These are phyloP conservation scores for Huntiella moniliformis DNA, from an alignment of 2,329 filamentous ascomycete genomes.

Conservation along the genomic window DNA sequence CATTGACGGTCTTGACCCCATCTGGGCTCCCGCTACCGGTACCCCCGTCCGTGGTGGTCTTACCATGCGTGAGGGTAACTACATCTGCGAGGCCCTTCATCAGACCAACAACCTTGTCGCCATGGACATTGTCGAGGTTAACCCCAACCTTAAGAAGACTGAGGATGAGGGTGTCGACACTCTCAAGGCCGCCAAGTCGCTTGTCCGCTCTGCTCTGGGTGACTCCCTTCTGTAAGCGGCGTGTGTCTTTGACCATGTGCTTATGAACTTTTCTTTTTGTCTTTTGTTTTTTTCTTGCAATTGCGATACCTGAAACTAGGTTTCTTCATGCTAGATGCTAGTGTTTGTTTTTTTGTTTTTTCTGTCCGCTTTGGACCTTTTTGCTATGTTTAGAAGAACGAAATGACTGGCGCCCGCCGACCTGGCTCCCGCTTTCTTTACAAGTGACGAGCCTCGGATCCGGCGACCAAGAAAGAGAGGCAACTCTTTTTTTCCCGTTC, in stretches of 20 bases:
- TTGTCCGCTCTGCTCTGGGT: conserved; percentile 79
- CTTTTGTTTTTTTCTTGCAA: conserved; percentile 1
- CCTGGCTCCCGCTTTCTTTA: not conserved
- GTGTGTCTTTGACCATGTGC: not conserved
- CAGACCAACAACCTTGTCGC: conserved; percentile 61
- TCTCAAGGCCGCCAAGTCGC: conserved; percentile 71
- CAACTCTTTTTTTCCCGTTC: conserved; percentile 12
- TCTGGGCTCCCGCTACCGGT: conserved; percentile 90
- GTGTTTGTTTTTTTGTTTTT: too few relatives aligned
- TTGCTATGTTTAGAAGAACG: conserved; percentile 10
- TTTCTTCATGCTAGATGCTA: not conserved
- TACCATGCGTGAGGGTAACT: conserved; percentile 88
- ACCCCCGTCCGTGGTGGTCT: conserved; percentile 86
- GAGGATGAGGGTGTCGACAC: conserved; percentile 55
- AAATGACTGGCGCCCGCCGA: conserved; percentile 8
- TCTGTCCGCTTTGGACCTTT: conserved; percentile 9
- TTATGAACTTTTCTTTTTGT: not conserved
- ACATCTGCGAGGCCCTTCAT: conserved; percentile 78
- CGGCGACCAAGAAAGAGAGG: conserved; percentile 9
- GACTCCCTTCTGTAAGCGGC: conserved; percentile 57
- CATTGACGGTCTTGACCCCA: conserved; percentile 86
- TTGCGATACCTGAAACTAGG: not conserved
- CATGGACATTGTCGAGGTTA: conserved; percentile 69
- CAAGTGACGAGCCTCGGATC: not conserved
- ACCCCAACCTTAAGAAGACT: conserved; percentile 48